Evolutionary conservation across 2,329 filamentous ascomycete species (phyloP).

Genomic region (Ceratocystis alfenasii): DNA sequence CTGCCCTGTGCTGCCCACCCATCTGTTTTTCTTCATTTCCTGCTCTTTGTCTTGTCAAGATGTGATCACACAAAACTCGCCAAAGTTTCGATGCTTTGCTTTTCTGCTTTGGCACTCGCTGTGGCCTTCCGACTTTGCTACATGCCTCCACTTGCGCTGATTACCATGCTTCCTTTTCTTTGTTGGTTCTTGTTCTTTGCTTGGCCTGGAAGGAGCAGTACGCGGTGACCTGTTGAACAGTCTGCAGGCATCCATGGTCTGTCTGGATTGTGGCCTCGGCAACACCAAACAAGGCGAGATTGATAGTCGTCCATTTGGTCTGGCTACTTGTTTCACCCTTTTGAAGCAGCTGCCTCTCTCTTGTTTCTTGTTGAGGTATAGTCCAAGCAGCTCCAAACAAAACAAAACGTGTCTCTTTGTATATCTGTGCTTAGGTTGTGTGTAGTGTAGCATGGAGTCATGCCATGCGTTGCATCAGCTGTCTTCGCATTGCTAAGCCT

Average conservation of each 20-base stretch:
- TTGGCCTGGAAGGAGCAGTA: not conserved
- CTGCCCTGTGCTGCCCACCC: not conserved
- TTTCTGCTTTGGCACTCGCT: no score
- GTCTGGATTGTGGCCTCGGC: not conserved
- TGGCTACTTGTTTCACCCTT: not conserved
- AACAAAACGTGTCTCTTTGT: not conserved
- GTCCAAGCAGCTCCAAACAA: not conserved
- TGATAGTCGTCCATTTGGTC: no score
- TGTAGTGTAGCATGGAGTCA: not conserved
- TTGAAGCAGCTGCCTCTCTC: not conserved
- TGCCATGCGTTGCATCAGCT: constrained; percentile 6
- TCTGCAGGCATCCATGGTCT: not conserved
- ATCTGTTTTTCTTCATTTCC: not conserved
- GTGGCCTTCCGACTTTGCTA: not conserved
- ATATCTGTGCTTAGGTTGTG: not conserved
- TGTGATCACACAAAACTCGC: not conserved
- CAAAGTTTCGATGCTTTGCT: not conserved
- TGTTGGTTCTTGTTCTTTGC: not conserved
- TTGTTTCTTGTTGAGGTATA: not conserved
- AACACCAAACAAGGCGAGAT: no score
- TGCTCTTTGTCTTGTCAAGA: not conserved
- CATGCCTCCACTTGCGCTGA: not conserved
- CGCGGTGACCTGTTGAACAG: no score
- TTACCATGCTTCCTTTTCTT: no score
- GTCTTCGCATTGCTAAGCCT: not conserved